phyloP scores from a whole-genome alignment of 2,329 filamentous ascomycete genomes.

The Aspergillus brunneoviolaceus region DNA sequence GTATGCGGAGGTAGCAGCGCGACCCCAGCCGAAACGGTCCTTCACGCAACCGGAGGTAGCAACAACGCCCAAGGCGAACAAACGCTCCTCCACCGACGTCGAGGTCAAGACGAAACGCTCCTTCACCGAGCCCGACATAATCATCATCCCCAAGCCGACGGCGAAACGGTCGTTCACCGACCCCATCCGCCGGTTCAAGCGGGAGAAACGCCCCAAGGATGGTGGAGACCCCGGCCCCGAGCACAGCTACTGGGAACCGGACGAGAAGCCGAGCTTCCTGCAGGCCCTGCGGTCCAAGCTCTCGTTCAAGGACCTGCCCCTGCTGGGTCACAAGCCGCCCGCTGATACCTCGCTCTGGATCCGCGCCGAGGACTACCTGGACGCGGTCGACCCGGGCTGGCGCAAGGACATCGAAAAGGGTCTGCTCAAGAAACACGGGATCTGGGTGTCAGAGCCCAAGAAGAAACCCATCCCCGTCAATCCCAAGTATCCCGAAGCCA shows the following conservation, averaged over 20 bases:
- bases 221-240: background rate
- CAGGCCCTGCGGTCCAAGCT: constrained; percentile 30
- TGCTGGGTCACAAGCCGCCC: background rate
- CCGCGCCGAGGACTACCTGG: background rate
- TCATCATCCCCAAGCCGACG: background rate
- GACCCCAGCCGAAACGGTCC: no score
- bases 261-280: constrained; percentile 23
- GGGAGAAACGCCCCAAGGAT: background rate
- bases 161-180: background rate
- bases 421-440: background rate
- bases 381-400: background rate
- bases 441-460: background rate
- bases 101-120: constrained; percentile 17
- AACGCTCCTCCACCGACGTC: constrained; percentile 1
- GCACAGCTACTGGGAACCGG: background rate
- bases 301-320: constrained; percentile 28
- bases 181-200: background rate
- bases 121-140: constrained; percentile 14
- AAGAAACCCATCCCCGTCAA: background rate
- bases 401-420: background rate
- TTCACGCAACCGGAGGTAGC: no score
- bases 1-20: no score
- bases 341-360: background rate
- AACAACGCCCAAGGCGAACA: background rate
- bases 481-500: background rate